These are phyloP conservation scores for Calophaca sinica DNA, from an alignment of 306 rosid species.

Conservation along the genomic window DNA sequence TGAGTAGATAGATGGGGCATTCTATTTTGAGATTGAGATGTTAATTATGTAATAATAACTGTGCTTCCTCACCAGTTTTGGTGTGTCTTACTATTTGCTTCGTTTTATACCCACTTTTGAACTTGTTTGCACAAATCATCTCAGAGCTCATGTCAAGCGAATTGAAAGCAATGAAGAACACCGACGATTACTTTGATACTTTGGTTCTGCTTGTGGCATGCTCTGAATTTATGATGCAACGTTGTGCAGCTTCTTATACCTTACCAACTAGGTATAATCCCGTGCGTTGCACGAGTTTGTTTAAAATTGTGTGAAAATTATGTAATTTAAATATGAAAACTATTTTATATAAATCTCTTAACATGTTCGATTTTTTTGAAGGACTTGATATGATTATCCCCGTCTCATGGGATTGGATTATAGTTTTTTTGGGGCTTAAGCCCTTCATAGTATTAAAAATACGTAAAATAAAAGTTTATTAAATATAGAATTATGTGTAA, in stretches of 20 bases:
- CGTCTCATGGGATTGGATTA: too few species aligned
- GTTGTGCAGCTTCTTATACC: not conserved
- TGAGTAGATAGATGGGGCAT: conserved; percentile 32
- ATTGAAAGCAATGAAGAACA: conserved; percentile 7
- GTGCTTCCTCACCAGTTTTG: conserved; percentile 18
- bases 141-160: not conserved
- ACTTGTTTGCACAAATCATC: conserved; percentile 17
- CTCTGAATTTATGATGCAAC: conserved; percentile 1
- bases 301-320: too few species aligned
- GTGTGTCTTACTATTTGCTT: conserved; percentile 12
- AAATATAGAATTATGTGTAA: too few species aligned
- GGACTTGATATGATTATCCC: too few species aligned
- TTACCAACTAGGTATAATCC: too few species aligned
- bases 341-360: too few species aligned
- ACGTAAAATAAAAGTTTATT: too few species aligned
- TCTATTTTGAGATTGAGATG: conserved; percentile 12
- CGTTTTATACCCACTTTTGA: not conserved
- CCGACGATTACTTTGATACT: not conserved
- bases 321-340: too few species aligned
- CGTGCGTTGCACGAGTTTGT: too few species aligned
- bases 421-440: too few species aligned
- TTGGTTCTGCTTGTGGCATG: not conserved
- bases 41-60: conserved; percentile 29
- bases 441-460: too few species aligned
- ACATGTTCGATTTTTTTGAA: too few species aligned